Conservation (phyloP, 139 green algal genomes). For the Diplosphaera chodatii region DNA sequence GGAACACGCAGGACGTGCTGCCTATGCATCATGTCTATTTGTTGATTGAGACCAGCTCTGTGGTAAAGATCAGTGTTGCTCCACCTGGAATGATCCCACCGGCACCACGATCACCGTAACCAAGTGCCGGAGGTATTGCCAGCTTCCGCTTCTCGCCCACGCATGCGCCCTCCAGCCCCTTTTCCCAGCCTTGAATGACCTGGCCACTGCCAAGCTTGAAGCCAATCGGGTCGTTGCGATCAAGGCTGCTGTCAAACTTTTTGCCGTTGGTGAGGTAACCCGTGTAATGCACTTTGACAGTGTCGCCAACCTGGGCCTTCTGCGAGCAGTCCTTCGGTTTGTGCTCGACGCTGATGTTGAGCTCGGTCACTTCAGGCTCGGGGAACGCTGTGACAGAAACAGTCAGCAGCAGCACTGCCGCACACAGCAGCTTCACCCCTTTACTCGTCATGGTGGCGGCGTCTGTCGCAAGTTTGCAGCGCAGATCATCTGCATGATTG, state of each 20-base stretch:
- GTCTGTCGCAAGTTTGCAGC: too few species aligned
- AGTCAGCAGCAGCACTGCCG: too few species aligned
- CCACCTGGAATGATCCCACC: background rate
- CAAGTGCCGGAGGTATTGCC: background rate
- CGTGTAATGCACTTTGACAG: background rate
- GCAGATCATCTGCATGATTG: too few species aligned
- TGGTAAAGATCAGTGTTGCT: constrained; percentile 9
- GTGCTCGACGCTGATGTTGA: background rate
- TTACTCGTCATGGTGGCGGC: too few species aligned
- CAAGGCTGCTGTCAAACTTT: background rate
- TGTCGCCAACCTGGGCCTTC: background rate
- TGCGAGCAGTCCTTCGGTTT: background rate
- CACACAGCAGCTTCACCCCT: too few species aligned
- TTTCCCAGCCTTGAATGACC: constrained; percentile 1
- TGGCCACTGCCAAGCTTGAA: background rate
- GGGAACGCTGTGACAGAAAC: too few species aligned
- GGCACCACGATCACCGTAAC: background rate
- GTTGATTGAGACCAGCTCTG: constrained; percentile 12
- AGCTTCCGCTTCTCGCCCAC: background rate
- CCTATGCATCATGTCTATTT: too few species aligned
- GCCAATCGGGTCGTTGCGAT: background rate
- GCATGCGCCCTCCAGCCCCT: background rate
- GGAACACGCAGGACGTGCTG: too few species aligned
- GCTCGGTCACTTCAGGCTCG: too few species aligned
- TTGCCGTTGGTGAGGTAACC: background rate